Base-by-base conservation (phyloP, 2,329 filamentous ascomycete species). In the Escovopsis weberi region DNA sequence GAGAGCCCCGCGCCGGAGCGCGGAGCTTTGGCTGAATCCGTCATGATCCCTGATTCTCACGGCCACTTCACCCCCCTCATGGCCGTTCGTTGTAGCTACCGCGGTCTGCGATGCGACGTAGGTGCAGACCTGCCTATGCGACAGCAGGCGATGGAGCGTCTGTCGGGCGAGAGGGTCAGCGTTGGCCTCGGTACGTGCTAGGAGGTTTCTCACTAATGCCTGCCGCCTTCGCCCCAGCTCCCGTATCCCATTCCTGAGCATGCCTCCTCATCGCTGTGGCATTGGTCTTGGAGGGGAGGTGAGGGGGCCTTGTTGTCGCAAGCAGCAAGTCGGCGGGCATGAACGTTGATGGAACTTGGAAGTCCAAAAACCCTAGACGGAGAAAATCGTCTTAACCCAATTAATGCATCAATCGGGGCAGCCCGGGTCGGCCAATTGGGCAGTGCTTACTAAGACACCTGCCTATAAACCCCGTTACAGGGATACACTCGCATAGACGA, bases 181-280 rank as follows among this genome's bases (percentile, higher is more conserved):
- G 9, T 43, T 18, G 43, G 44, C 37, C 19, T 7, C 26, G 36
- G 18, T 32, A 5, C n/a, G 26, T 18, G 26, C 12, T 18, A 9
- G 12, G 23, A 19, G 33, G 26, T 34, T 12, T 12, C 48, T 36
- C 47, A 59, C 57, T 48, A 50, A 49, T 47, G 46, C 43, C 43
- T 46, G 53, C 52, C 53, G 56, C 49, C 50, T 50, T 48, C 47
- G 53, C 45, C 49, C 49, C 53, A 60, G 50, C 55, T 57, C 52
- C 53, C 55, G 52, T 48, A 49, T 52, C 46, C 49, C 55, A 50
- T 54, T 57, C 52, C 53, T 56, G 50, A 62, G 55, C 60, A 62
- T 62, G 48, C 55, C 58, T 58, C 53, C 47, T 57, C 58, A 61
- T 62, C 45, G 48, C 51, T 55, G 45, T 52, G 45, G 43, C 37